phyloP scores from a whole-genome alignment of 2,329 filamentous ascomycete genomes.

The Venturia carpophila region DNA sequence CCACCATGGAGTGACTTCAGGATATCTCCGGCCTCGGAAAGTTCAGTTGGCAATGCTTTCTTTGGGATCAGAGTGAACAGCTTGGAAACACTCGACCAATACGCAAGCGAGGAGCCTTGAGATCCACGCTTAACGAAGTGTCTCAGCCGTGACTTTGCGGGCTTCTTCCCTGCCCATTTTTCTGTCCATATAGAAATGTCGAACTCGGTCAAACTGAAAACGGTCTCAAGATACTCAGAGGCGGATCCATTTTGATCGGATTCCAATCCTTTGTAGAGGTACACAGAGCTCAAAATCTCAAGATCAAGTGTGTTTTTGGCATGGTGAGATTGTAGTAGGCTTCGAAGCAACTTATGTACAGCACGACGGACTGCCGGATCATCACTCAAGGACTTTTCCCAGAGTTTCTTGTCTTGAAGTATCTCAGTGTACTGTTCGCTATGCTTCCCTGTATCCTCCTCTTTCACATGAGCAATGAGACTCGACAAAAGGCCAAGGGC shows the following conservation, averaged over 20 bases:
- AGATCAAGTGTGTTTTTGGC: conserved; percentile 30
- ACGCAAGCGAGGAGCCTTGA: conserved; percentile 62
- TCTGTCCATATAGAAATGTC: conserved; percentile 68
- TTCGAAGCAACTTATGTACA: conserved; percentile 48
- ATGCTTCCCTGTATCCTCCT: conserved; percentile 52
- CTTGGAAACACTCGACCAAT: conserved; percentile 61
- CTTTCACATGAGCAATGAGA: conserved; percentile 39
- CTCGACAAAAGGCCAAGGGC: conserved; percentile 48
- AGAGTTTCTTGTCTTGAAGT: conserved; percentile 54
- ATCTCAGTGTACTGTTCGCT: conserved; percentile 56
- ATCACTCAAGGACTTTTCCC: conserved; percentile 49
- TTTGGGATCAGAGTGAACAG: conserved; percentile 52
- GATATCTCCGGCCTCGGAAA: conserved; percentile 52
- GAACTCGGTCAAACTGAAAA: conserved; percentile 57
- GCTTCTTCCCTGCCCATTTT: conserved; percentile 51
- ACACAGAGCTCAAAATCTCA: conserved; percentile 55
- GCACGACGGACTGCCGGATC: conserved; percentile 52
- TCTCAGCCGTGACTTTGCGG: conserved; percentile 51
- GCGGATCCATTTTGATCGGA: conserved; percentile 67
- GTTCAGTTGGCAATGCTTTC: conserved; percentile 46
- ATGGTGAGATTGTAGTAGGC: conserved; percentile 32
- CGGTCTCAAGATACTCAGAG: conserved; percentile 57
- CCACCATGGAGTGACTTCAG: conserved; percentile 62
- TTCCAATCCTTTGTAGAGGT: conserved; percentile 67
- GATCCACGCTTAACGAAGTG: conserved; percentile 77